Conservation (phyloP, 257 asterid species). For the Plectranthus barbatus region DNA sequence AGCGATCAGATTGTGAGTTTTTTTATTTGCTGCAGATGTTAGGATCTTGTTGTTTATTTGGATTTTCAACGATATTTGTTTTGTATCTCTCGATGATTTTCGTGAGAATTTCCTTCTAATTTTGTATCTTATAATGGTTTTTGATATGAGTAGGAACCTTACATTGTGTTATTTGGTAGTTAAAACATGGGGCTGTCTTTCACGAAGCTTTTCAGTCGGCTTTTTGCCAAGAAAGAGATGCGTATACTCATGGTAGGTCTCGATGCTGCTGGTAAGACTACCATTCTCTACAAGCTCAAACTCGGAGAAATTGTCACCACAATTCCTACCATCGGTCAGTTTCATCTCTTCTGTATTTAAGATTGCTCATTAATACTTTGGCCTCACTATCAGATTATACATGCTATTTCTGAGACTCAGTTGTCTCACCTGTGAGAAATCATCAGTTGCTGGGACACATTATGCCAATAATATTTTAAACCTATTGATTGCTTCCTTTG, state of each 20-base stretch:
- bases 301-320: slow-evolving; percentile 48
- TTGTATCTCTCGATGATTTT: background rate
- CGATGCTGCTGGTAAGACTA: slow-evolving; percentile 48
- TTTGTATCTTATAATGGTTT: background rate
- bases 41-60: background rate
- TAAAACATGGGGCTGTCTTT: slow-evolving; percentile 38
- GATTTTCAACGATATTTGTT: background rate
- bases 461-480: background rate
- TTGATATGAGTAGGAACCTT: background rate
- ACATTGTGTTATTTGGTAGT: slow-evolving; percentile 12
- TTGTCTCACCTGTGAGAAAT: background rate
- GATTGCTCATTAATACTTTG: background rate
- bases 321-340: slow-evolving; percentile 40
- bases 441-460: background rate
- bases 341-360: background rate
- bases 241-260: slow-evolving; percentile 47
- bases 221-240: slow-evolving; percentile 45
- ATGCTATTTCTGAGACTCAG: background rate
- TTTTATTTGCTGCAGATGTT: background rate
- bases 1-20: background rate
- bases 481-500: background rate
- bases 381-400: background rate
- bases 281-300: slow-evolving; percentile 42
- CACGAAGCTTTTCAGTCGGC: slow-evolving; percentile 41
- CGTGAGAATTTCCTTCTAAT: background rate